Evolutionary conservation across 2,329 filamentous ascomycete genomes (phyloP), one percentile per base, ranked within the genome.

Genomic region (Hypoxylon sp.): DNA sequence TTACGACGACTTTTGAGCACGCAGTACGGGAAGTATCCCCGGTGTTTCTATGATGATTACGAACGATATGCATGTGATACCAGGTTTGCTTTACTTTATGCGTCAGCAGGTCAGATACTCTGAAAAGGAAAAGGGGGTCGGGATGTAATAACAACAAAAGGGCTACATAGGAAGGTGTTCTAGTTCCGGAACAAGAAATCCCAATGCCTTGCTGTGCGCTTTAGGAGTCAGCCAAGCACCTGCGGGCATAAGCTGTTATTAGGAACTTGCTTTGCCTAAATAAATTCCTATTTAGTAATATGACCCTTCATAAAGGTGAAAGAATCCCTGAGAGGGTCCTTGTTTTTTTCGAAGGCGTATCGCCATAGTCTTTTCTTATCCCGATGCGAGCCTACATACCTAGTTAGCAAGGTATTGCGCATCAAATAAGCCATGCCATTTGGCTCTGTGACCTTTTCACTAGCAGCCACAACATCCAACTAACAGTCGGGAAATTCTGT

Each of bases 31-130:
- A 42, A 11, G 14, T n/a, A 32, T 8, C 54, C 45, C 20, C n/a
- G 26, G 36, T 42, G 26, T 56, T 64, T 65, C 38, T 58, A 68
- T 55, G 65, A 71, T 36, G 57, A 68, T 64, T 64, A 71, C 61
- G 69, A 71, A 62, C 59, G 40, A 63, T 38, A 64, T 56, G 67
- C 65, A 68, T 68, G 58, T 71, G 71, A 72, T 72, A 70, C 69
- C 68, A 70, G 58, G 57, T 62, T 65, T 62, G 65, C 56, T 62
- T 67, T 70, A 33, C 51, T 54, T 61, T 69, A 30, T 22, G 59
- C 63, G 44, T 62, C 49, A 18, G 30, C 38, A 44, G 36, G 50
- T 26, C 24, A 42, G 61, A 20, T 12, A 28, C 32, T 36, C 64
- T 65, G 22, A 59, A 61, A 59, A 52, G 49, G 30, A 33, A 36